These are phyloP conservation scores for Salvia rosmarinus DNA, from an alignment of 257 asterid genomes.

Conservation along the genomic window DNA sequence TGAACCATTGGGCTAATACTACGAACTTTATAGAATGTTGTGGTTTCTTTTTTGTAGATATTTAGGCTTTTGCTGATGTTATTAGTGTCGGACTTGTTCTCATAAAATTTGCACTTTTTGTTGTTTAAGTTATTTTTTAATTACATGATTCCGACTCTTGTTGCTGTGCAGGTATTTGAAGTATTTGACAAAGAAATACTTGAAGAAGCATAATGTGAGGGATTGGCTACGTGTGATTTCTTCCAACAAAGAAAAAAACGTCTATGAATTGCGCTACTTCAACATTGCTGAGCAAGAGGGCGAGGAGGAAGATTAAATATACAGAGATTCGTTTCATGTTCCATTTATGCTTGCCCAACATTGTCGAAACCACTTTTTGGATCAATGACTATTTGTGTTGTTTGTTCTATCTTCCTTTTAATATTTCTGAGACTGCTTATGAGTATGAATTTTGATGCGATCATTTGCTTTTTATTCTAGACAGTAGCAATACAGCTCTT, in stretches of 20 bases:
- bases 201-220: slow-evolving; percentile 79
- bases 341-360: slow-evolving; percentile 9
- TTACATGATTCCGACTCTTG: neutral
- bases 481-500: neutral
- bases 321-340: slow-evolving; percentile 15
- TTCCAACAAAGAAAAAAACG: slow-evolving; percentile 71
- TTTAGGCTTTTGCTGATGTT: neutral
- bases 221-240: slow-evolving; percentile 86
- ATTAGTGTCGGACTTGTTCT: neutral
- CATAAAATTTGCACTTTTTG: too few species aligned
- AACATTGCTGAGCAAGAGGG: slow-evolving; percentile 79
- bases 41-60: neutral
- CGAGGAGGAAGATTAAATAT: slow-evolving; percentile 57
- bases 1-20: neutral
- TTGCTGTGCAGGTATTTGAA: slow-evolving; percentile 56
- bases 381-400: slow-evolving; percentile 31
- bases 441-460: slow-evolving; percentile 27
- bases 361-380: slow-evolving; percentile 15
- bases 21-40: neutral
- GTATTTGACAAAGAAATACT: slow-evolving; percentile 74
- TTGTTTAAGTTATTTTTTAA: neutral
- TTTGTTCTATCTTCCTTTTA: slow-evolving; percentile 2
- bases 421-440: slow-evolving; percentile 18
- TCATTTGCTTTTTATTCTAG: slow-evolving; percentile 26
- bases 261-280: slow-evolving; percentile 72